Evolutionary conservation across 129 eudicot species (phyloP), one percentile per base, ranked within the genome.

Genomic region (Ambrosia trifida): DNA sequence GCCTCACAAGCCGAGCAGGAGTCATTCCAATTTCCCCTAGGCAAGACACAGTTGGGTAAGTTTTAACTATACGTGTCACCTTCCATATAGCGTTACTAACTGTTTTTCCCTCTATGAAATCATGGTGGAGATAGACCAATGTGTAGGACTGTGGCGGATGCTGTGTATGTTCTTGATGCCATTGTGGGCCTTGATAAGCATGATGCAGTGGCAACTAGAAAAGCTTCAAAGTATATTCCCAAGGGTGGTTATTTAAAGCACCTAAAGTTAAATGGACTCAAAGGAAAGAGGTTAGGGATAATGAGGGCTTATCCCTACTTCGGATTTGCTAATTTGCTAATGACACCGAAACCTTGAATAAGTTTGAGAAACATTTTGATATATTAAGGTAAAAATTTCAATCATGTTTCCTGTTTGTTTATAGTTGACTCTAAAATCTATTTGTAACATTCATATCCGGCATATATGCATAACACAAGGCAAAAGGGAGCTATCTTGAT

Each of bases 11-110:
- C 28, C 28, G 28, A 24, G 28, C 28, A 24, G 28, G 28, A 24
- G 28, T 24, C 28, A 24, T 24, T 24, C 28, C 28, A 24, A 24
- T 24, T 24, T 24, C 28, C 28, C 28, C 28, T 24, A 24, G 91
- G 53, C 89, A 85, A 81, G 97, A 91, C 81, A 83, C 97, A 14
- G 75, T 91, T 17, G 91, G 97, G 95, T 85, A 75, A 24, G 28
- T 33, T 13, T 54, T 24, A 8, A 18, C 13, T 41, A 11, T 9
- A 49, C 50, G 10, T 43, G 35, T 38, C 33, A 40, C 12, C 24
- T 41, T 14, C 2, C 44, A 40, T 38, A 3, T 28, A 30, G 58
- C 18, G 40, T 57, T 44, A 28, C 50, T 75, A 46, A 66, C 1
- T 24, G 28, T 24, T 24, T 24, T 24, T 24, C 28, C 46, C 13